phyloP scores from a whole-genome alignment of 371 early-diverging fungal genomes.

The Lichtheimia ramosa region DNA sequence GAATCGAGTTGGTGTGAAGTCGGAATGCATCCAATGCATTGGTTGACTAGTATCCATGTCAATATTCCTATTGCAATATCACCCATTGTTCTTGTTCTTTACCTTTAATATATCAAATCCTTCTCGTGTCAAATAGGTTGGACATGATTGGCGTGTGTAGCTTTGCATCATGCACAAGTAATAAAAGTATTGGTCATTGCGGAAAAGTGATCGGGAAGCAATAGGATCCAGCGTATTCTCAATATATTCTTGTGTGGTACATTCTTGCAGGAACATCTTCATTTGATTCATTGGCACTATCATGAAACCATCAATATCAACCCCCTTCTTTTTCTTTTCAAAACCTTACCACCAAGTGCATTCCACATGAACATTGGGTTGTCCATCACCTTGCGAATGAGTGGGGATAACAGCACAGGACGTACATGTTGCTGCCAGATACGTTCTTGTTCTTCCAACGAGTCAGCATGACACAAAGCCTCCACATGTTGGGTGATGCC shows the following conservation, averaged over 20 bases:
- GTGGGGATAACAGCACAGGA: slow-evolving; percentile 61
- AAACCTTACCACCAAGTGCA: slow-evolving; percentile 65
- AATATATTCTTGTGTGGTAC: slow-evolving; percentile 75
- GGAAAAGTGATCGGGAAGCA: slow-evolving; percentile 58
- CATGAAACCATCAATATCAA: not conserved
- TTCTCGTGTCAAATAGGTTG: slow-evolving; percentile 72
- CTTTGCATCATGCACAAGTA: slow-evolving; percentile 72
- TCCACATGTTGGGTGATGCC: slow-evolving; percentile 62
- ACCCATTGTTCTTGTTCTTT: not conserved
- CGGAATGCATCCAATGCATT: slow-evolving; percentile 62
- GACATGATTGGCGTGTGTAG: slow-evolving; percentile 66
- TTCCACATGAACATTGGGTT: slow-evolving; percentile 87
- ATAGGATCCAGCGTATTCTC: slow-evolving; percentile 86
- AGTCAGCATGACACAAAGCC: slow-evolving; percentile 54
- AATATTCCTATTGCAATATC: not conserved
- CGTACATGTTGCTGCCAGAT: slow-evolving; percentile 71
- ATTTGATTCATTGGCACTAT: slow-evolving; percentile 84
- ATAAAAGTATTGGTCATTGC: slow-evolving; percentile 82
- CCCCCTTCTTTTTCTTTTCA: not conserved
- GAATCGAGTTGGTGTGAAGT: slow-evolving; percentile 80
- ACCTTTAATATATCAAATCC: slow-evolving; percentile 68
- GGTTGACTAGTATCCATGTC: slow-evolving; percentile 21
- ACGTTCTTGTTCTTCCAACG: slow-evolving; percentile 60
- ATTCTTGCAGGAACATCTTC: slow-evolving; percentile 83
- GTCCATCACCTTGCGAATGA: slow-evolving; percentile 65